phyloP scores from a whole-genome alignment of 306 rosid genomes.

The Mimosa bimucronata region DNA sequence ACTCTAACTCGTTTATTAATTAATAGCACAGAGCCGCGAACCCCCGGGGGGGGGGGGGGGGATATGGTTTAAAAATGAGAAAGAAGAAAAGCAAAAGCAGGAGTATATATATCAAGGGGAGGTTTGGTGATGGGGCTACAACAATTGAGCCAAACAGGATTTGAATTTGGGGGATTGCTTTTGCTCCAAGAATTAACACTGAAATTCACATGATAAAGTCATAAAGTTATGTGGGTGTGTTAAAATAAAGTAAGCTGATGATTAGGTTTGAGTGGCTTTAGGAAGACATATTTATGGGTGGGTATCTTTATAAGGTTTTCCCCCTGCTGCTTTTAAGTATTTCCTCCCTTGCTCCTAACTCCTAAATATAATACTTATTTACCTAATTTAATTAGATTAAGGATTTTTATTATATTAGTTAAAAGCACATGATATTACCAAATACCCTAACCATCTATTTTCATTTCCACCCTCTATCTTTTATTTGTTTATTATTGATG shows the following conservation, averaged over 20 bases:
- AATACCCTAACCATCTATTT: too few relatives aligned
- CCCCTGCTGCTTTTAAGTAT: neutral
- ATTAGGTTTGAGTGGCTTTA: constrained; percentile 42
- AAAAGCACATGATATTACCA: too few relatives aligned
- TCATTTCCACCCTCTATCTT: too few relatives aligned
- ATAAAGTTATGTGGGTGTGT: constrained; percentile 12
- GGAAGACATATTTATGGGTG: constrained; percentile 23
- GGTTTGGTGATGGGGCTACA: constrained; percentile 33
- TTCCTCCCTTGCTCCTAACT: too few relatives aligned
- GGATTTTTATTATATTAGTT: too few relatives aligned
- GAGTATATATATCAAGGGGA: neutral
- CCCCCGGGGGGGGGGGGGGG: neutral
- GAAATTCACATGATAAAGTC: constrained; percentile 25
- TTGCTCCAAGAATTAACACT: constrained; percentile 31
- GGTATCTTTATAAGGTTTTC: neutral
- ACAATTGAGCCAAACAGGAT: constrained; percentile 18
- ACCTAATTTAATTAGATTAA: too few relatives aligned
- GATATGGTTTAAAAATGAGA: neutral
- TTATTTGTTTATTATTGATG: too few relatives aligned
- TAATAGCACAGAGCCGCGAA: neutral
- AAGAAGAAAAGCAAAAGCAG: neutral
- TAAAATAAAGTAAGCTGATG: constrained; percentile 36
- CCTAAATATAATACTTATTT: too few relatives aligned
- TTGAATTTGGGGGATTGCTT: constrained; percentile 34
- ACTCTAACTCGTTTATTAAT: neutral